These are phyloP conservation scores for Penicillium coffeae DNA, from an alignment of 495 filamentous ascomycete genomes.

Conservation along the genomic window DNA sequence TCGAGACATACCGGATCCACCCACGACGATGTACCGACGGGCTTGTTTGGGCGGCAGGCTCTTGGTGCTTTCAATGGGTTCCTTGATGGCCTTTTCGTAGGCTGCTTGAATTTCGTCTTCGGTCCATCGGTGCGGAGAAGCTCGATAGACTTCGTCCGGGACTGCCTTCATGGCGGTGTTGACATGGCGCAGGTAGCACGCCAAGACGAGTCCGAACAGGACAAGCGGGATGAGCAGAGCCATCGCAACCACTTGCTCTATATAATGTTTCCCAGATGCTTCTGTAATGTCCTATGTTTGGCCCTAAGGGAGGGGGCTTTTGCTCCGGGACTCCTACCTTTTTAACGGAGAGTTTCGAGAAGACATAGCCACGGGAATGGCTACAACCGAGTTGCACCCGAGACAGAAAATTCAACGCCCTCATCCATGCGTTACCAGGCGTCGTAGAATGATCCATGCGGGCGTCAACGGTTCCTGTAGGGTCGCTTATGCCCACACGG, in stretches of 20 bases:
- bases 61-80: slow-evolving; percentile 45
- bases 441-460: background rate
- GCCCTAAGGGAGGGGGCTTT: too few relatives aligned
- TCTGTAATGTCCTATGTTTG: too few relatives aligned
- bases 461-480: background rate
- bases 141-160: slow-evolving; percentile 39
- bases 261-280: too few relatives aligned
- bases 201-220: slow-evolving; percentile 23
- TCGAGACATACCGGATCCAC: slow-evolving; percentile 50
- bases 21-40: slow-evolving; percentile 55
- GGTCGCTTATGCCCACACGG: background rate
- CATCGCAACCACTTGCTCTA: background rate
- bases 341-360: too few relatives aligned
- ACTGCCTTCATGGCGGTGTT: slow-evolving; percentile 46
- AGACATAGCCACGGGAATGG: too few relatives aligned
- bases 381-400: too few relatives aligned
- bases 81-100: slow-evolving; percentile 42
- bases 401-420: too few relatives aligned
- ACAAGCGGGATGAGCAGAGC: slow-evolving; percentile 9
- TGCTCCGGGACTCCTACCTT: too few relatives aligned
- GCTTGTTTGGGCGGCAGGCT: slow-evolving; percentile 50
- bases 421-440: background rate
- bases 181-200: slow-evolving; percentile 48
- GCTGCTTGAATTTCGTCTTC: slow-evolving; percentile 42
- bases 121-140: slow-evolving; percentile 52